Conservation (phyloP, 441 rosid species). For the Melastoma candidum region DNA sequence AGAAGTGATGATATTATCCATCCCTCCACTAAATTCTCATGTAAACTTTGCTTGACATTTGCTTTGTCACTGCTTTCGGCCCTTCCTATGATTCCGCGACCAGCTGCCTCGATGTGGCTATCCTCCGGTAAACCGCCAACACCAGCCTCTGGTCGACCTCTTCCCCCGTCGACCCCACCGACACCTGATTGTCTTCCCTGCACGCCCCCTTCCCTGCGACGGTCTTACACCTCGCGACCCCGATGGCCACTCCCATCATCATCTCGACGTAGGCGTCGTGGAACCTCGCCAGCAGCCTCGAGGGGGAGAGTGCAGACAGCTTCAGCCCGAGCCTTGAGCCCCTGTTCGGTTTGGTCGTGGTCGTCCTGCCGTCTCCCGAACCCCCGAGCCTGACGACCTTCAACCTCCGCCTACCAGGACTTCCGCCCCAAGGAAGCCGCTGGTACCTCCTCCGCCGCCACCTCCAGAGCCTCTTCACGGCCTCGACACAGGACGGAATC, state of each 20-base stretch:
- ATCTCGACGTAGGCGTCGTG: constrained; percentile 6
- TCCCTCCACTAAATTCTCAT: too few relatives aligned
- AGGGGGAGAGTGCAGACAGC: constrained; percentile 3
- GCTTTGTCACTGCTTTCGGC: too few relatives aligned
- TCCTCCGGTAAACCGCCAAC: constrained; percentile 1
- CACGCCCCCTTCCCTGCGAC: neutral
- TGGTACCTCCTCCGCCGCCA: constrained; percentile 11
- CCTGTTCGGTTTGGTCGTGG: neutral
- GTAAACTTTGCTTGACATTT: too few relatives aligned
- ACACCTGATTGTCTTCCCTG: neutral
- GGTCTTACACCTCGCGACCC: neutral
- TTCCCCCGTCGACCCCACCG: constrained; percentile 6
- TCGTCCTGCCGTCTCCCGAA: neutral
- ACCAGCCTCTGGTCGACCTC: constrained; percentile 6
- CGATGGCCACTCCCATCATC: constrained; percentile 1
- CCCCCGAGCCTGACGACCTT: constrained; percentile 16
- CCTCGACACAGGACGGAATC: constrained; percentile 2
- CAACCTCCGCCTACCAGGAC: constrained; percentile 2
- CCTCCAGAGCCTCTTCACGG: constrained; percentile 20
- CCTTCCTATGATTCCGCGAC: neutral
- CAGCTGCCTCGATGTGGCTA: constrained; percentile 5
- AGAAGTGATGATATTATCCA: too few relatives aligned
- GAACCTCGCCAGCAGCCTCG: constrained; percentile 6
- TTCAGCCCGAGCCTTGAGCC: neutral
- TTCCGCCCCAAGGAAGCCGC: neutral